Conservation (phyloP, 495 filamentous ascomycete species). For the Aspergillus cristatus region DNA sequence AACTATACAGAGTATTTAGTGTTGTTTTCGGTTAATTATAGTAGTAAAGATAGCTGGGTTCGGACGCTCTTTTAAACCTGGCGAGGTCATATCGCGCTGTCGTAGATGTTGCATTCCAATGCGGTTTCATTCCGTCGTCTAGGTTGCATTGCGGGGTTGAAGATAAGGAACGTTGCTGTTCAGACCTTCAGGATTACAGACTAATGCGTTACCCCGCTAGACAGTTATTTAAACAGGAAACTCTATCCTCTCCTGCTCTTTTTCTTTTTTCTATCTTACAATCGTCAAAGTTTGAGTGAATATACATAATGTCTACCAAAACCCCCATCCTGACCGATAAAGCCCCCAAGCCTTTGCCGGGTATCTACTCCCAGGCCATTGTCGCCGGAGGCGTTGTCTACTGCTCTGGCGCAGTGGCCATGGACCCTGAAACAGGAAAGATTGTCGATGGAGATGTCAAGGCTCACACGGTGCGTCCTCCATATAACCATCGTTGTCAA, state of each 20-base stretch:
- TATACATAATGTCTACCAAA: slow-evolving; percentile 20
- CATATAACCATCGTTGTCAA: neutral
- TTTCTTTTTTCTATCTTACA: neutral
- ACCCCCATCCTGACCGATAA: slow-evolving; percentile 37
- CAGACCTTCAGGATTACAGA: too few relatives aligned
- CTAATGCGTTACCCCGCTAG: neutral
- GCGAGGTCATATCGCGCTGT: too few relatives aligned
- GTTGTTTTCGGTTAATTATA: too few relatives aligned
- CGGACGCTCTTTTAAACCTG: too few relatives aligned
- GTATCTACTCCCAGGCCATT: slow-evolving; percentile 47
- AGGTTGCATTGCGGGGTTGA: too few relatives aligned
- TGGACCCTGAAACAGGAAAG: slow-evolving; percentile 36
- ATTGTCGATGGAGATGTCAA: slow-evolving; percentile 41
- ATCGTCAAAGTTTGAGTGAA: neutral
- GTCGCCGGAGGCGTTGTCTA: slow-evolving; percentile 50
- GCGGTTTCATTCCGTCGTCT: too few relatives aligned
- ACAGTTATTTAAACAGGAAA: neutral
- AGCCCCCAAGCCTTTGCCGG: slow-evolving; percentile 43
- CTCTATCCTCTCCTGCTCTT: neutral
- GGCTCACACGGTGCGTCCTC: slow-evolving; percentile 35
- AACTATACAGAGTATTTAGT: neutral
- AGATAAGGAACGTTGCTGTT: too few relatives aligned
- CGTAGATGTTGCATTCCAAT: too few relatives aligned
- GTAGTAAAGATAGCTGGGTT: too few relatives aligned
- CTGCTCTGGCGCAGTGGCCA: slow-evolving; percentile 42